A percentile compares a stretch with the other conserved stretches of the same genome.
phyloP scores from a whole-genome alignment of 345 rosid genomes.

The Rubroshorea leprosula region DNA sequence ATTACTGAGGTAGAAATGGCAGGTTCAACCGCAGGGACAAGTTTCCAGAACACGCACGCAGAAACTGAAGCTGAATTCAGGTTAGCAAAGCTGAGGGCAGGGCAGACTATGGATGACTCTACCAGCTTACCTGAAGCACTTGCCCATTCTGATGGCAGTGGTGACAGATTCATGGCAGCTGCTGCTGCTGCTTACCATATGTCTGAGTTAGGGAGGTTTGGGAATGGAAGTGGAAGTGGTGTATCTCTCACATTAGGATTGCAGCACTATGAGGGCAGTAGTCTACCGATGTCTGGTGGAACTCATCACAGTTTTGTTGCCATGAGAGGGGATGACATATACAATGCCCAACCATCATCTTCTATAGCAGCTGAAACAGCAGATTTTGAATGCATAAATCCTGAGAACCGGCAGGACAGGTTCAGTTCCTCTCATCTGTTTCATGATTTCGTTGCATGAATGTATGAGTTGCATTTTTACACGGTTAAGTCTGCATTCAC shows the following conservation, averaged over 20 bases:
- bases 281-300: conserved; percentile 45
- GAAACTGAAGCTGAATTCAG: conserved; percentile 34
- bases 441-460: conserved; percentile 84
- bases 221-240: conserved; percentile 52
- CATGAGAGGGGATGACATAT: conserved; percentile 52
- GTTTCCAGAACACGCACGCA: conserved; percentile 26
- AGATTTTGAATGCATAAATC: conserved; percentile 50
- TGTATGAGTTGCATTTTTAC: conserved; percentile 2
- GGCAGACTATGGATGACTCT: conserved; percentile 28
- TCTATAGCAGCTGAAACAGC: conserved; percentile 39
- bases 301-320: conserved; percentile 40
- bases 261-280: conserved; percentile 62
- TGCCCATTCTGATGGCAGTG: conserved; percentile 28
- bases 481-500: background rate
- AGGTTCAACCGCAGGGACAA: conserved; percentile 25
- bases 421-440: conserved; percentile 57
- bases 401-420: conserved; percentile 54
- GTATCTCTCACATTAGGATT: conserved; percentile 82
- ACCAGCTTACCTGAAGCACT: conserved; percentile 37
- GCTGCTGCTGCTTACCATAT: conserved; percentile 57
- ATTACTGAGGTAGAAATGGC: conserved; percentile 29
- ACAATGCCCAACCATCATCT: conserved; percentile 26
- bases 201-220: conserved; percentile 56
- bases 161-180: conserved; percentile 41
- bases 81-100: conserved; percentile 33